These are phyloP conservation scores for Diplodia scrobiculata DNA, from an alignment of 2,329 filamentous ascomycete genomes.

Conservation along the genomic window DNA sequence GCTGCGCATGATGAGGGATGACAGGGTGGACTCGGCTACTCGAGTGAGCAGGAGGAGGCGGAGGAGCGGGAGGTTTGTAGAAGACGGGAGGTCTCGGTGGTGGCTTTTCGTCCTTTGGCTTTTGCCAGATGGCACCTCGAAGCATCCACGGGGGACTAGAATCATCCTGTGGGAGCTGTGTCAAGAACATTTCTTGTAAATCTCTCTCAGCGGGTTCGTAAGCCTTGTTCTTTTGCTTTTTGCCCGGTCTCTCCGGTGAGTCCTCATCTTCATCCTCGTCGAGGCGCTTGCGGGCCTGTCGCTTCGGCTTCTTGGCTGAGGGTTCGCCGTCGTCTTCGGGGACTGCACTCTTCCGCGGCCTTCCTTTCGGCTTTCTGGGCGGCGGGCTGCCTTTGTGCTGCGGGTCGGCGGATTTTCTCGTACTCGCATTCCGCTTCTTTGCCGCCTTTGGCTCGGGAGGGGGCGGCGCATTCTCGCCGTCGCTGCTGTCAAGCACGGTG, in stretches of 20 bases:
- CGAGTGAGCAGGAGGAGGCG: background rate
- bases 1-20: background rate
- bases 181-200: slow-evolving; percentile 48
- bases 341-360: slow-evolving; percentile 19
- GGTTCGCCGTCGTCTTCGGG: background rate
- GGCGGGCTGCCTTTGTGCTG: background rate
- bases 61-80: slow-evolving; percentile 29
- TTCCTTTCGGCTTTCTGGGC: slow-evolving; percentile 24
- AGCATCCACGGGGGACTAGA: slow-evolving; percentile 43
- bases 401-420: slow-evolving; percentile 13
- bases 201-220: slow-evolving; percentile 47
- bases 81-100: slow-evolving; percentile 32
- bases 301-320: slow-evolving; percentile 15
- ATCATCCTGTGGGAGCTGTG: slow-evolving; percentile 48
- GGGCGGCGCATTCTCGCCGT: slow-evolving; percentile 9
- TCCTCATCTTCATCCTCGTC: slow-evolving; percentile 10
- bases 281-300: slow-evolving; percentile 4
- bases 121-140: slow-evolving; percentile 54
- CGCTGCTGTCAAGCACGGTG: slow-evolving; percentile 25
- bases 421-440: slow-evolving; percentile 9
- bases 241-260: slow-evolving; percentile 30
- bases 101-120: slow-evolving; percentile 35
- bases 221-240: slow-evolving; percentile 48
- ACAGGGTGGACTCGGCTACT: background rate
- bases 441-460: background rate